Evolutionary conservation across 148 eudicot species (phyloP).

Genomic region (Silene uniflora): DNA sequence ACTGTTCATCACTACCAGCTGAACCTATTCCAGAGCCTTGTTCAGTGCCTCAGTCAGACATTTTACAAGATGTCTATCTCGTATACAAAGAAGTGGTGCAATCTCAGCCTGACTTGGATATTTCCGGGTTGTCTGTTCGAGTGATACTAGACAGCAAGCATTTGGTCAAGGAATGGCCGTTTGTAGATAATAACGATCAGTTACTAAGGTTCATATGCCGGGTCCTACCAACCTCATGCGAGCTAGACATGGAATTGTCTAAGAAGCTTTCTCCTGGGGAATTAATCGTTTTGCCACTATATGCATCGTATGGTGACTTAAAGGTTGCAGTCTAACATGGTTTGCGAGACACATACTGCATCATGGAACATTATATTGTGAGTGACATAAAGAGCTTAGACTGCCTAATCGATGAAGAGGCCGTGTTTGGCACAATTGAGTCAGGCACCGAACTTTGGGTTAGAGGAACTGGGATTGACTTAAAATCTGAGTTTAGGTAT

Average conservation of each 20-base stretch:
- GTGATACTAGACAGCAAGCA: conserved; percentile 60
- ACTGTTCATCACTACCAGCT: conserved; percentile 6
- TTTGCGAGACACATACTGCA: conserved; percentile 68
- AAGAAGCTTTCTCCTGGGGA: conserved; percentile 38
- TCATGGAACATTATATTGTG: conserved; percentile 36
- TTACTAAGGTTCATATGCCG: conserved; percentile 54
- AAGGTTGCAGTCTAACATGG: conserved; percentile 44
- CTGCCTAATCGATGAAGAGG: too few relatives aligned
- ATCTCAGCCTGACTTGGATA: conserved; percentile 33
- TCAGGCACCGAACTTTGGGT: conserved; percentile 59
- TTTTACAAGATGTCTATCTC: conserved; percentile 40
- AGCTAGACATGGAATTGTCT: conserved; percentile 21
- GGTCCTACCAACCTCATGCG: conserved; percentile 34
- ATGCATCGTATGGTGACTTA: conserved; percentile 57
- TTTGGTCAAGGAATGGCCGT: conserved; percentile 80
- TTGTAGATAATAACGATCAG: conserved; percentile 52
- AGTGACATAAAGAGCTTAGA: conserved; percentile 41
- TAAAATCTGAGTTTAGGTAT: too few relatives aligned
- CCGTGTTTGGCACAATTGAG: conserved; percentile 57
- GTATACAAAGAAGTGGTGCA: conserved; percentile 43
- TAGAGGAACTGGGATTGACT: conserved; percentile 44
- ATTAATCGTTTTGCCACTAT: conserved; percentile 45
- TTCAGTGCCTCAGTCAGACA: conserved; percentile 28
- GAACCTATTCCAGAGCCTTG: conserved; percentile 6
- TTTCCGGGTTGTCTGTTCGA: conserved; percentile 36